Evolutionary conservation across 176 grass and related monocot genomes (phyloP), one percentile per base, ranked within the genome.

Genomic region (Tuctoria greenei): DNA sequence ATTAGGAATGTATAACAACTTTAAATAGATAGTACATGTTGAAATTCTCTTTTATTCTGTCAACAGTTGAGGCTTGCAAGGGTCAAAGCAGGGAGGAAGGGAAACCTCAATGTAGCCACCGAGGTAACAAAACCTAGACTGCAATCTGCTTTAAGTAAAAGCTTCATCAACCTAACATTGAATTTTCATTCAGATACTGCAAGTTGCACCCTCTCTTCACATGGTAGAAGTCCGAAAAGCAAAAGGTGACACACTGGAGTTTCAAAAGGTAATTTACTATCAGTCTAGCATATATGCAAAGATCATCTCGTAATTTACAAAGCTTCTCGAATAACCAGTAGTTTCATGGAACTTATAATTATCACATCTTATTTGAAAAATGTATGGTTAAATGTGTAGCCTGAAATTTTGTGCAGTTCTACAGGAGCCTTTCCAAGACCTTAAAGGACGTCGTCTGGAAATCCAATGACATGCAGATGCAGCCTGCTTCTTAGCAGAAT

Each of bases 201-300:
- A 90, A 92, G 85, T 99, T 50, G 96, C 89, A 11, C 96, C 96
- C 36, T 88, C 79, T 75, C 82, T 99, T 70, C 92, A 99, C 82
- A 99, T 95, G 96, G 89, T 99, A 60, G 92, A 99, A 76, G 79
- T 99, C 47, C 80, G 84, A 43, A 99, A 99, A 85, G 82, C 96
- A 67, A 95, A 93, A 78, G 96, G 96, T 1, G 96, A 92, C 37
- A 99, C 96, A 16, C 71, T 99, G 47, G 96, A 99, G 67, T 99
- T 99, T 75, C 96, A 99, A 11, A 99, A 95, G 87, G 96, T 99
- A 92, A 78, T 23, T 99, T 90, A 78, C 28, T 42, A 41, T 9
- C 12, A 31, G 12, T 16, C 12, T 16, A 34, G 27, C 23, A 52
- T 52, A 20, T 57, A 63, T 7, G 2, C 25, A 42, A 50, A 34